These are phyloP conservation scores for Metarhizium brunneum DNA, from an alignment of 2,329 filamentous ascomycete genomes.

Conservation along the genomic window DNA sequence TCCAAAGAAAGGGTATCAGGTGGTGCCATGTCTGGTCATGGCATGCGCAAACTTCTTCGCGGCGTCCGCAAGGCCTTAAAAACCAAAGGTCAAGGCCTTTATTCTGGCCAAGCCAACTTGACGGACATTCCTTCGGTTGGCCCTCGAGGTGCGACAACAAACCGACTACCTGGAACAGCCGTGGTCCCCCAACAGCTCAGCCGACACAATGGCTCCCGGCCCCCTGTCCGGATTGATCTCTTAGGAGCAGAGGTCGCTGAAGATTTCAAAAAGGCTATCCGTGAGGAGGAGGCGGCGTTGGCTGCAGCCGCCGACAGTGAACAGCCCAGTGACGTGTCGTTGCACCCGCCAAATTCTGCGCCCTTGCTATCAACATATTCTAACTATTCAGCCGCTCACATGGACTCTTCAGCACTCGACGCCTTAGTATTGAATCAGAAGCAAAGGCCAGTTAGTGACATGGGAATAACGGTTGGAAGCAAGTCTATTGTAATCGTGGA, in stretches of 20 bases:
- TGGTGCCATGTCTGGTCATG: slow-evolving; percentile 57
- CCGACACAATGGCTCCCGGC: slow-evolving; percentile 32
- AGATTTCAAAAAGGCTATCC: slow-evolving; percentile 68
- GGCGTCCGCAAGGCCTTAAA: slow-evolving; percentile 78
- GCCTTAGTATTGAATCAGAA: slow-evolving; percentile 21
- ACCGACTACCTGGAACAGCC: slow-evolving; percentile 49
- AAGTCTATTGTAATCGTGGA: slow-evolving; percentile 87
- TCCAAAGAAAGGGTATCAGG: slow-evolving; percentile 39
- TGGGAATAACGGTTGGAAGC: slow-evolving; percentile 66
- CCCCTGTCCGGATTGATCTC: slow-evolving; percentile 65
- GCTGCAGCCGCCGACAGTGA: slow-evolving; percentile 24
- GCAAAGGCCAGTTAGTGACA: slow-evolving; percentile 39
- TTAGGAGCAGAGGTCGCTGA: slow-evolving; percentile 71
- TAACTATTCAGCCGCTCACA: slow-evolving; percentile 34
- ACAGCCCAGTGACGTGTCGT: slow-evolving; percentile 12
- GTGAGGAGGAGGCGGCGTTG: slow-evolving; percentile 47
- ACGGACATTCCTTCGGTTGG: slow-evolving; percentile 39
- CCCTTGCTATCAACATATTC: slow-evolving; percentile 19
- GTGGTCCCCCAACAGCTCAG: slow-evolving; percentile 47
- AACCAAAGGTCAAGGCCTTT: slow-evolving; percentile 38
- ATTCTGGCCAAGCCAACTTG: slow-evolving; percentile 36
- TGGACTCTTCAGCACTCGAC: slow-evolving; percentile 31
- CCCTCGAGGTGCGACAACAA: slow-evolving; percentile 44
- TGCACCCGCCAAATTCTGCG: slow-evolving; percentile 15
- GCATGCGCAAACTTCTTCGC: slow-evolving; percentile 78